Conservation (phyloP, 1,284 basidiomycete genomes). For the Apiotrichum sp. region DNA sequence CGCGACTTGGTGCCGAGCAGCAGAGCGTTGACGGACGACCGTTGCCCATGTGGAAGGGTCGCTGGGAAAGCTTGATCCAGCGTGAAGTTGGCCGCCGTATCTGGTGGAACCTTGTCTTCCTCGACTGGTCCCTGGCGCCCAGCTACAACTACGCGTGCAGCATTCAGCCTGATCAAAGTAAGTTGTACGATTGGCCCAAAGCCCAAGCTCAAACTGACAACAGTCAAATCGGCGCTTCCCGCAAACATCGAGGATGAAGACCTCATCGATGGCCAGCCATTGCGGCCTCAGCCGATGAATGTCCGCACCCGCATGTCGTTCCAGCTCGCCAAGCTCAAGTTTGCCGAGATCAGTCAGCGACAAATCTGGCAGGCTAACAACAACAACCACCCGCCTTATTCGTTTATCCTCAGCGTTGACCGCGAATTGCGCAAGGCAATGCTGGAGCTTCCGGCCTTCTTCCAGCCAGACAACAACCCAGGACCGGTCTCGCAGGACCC, state of each 20-base stretch:
- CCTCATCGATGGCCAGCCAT: slow-evolving; percentile 43
- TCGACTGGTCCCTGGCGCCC: slow-evolving; percentile 46
- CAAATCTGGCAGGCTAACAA: slow-evolving; percentile 49
- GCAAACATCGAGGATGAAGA: slow-evolving; percentile 48
- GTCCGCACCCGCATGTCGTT: slow-evolving; percentile 48
- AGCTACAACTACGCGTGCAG: slow-evolving; percentile 45
- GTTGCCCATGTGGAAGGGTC: slow-evolving; percentile 45
- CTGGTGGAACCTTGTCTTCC: slow-evolving; percentile 48
- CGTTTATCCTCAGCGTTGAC: slow-evolving; percentile 44
- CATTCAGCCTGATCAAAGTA: slow-evolving; percentile 48
- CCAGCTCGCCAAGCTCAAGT: slow-evolving; percentile 45
- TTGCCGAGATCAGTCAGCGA: slow-evolving; percentile 45
- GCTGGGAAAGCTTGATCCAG: slow-evolving; percentile 47
- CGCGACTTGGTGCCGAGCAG: slow-evolving; percentile 46
- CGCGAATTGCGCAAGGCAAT: slow-evolving; percentile 46
- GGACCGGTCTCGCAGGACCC: slow-evolving; percentile 31
- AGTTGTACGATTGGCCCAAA: slow-evolving; percentile 8
- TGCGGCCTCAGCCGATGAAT: slow-evolving; percentile 39
- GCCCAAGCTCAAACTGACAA: neutral
- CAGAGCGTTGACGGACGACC: slow-evolving; percentile 37
- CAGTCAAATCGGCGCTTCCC: slow-evolving; percentile 45
- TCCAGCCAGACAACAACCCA: slow-evolving; percentile 34
- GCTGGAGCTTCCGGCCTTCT: slow-evolving; percentile 46
- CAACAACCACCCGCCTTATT: slow-evolving; percentile 45
- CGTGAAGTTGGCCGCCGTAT: slow-evolving; percentile 46